A percentile compares a stretch with the other conserved stretches of the same genome.
Evolutionary conservation across 1,284 basidiomycete species (phyloP).

Genomic region (Tetrapyrgos nigripes): DNA sequence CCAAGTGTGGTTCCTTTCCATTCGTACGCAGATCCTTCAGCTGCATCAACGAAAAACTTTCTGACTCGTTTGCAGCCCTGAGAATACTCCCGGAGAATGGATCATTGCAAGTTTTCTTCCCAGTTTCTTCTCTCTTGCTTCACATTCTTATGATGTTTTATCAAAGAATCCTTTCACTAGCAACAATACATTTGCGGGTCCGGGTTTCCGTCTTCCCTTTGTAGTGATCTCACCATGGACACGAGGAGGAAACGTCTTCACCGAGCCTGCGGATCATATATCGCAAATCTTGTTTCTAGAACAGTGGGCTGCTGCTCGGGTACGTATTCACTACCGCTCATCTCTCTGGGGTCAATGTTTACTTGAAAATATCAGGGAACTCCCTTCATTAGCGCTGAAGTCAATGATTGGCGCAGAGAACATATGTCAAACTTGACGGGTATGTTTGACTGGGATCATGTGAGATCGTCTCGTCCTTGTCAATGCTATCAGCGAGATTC

Average conservation of each 20-base stretch:
- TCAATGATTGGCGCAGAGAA: slow-evolving; percentile 15
- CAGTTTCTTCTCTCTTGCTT: not conserved
- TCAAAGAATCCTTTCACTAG: slow-evolving; percentile 11
- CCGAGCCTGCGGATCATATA: slow-evolving; percentile 12
- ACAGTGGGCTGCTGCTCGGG: slow-evolving; percentile 14
- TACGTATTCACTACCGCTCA: not conserved
- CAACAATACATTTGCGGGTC: slow-evolving; percentile 6
- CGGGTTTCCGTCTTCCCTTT: slow-evolving; percentile 12
- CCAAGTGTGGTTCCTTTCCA: slow-evolving; percentile 4
- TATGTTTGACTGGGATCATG: slow-evolving; percentile 14
- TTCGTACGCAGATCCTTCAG: not conserved
- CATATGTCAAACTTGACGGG: slow-evolving; percentile 13
- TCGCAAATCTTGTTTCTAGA: slow-evolving; percentile 14
- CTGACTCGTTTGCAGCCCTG: not conserved
- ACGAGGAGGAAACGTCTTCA: slow-evolving; percentile 12
- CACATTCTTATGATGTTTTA: not conserved
- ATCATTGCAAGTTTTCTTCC: slow-evolving; percentile 6
- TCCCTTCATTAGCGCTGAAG: slow-evolving; percentile 11
- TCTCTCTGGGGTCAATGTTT: not conserved
- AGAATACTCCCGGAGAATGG: slow-evolving; percentile 13
- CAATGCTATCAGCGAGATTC: not conserved
- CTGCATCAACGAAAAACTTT: not conserved
- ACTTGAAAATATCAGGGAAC: slow-evolving; percentile 4
- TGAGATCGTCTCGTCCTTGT: not conserved
- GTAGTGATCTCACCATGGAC: slow-evolving; percentile 13